Evolutionary conservation across 2,329 filamentous ascomycete species (phyloP).

Genomic region (Colletotrichum lindemuthianum): DNA sequence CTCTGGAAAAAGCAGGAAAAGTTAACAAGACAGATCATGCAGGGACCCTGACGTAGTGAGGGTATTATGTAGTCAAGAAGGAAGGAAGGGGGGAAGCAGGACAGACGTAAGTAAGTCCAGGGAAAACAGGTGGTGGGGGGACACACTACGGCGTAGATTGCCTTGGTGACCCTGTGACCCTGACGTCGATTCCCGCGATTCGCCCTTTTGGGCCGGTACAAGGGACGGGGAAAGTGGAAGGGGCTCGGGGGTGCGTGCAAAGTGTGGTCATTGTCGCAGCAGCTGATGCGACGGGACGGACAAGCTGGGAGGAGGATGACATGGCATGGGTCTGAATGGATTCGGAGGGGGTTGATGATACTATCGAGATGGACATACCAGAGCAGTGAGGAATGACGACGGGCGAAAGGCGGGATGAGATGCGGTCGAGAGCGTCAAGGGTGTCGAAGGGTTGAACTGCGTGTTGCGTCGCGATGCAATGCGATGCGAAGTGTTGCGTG

Average conservation of each 20-base stretch:
- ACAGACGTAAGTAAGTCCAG: background rate
- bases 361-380: slow-evolving; percentile 35
- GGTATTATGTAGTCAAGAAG: slow-evolving; percentile 29
- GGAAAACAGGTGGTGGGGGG: slow-evolving; percentile 36
- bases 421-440: background rate
- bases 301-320: too few relatives aligned
- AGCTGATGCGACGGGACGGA: too few relatives aligned
- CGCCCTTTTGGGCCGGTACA: slow-evolving; percentile 35
- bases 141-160: slow-evolving; percentile 25
- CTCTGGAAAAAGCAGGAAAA: slow-evolving; percentile 4
- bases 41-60: slow-evolving; percentile 27
- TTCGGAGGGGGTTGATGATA: slow-evolving; percentile 10
- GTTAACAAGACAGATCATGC: slow-evolving; percentile 24
- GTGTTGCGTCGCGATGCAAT: slow-evolving; percentile 5
- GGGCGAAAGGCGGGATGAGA: slow-evolving; percentile 3
- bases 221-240: slow-evolving; percentile 34
- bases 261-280: slow-evolving; percentile 28
- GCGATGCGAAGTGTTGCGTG: slow-evolving; percentile 16
- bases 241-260: slow-evolving; percentile 13
- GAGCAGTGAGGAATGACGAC: slow-evolving; percentile 5
- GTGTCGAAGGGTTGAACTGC: too few relatives aligned
- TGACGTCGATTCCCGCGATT: slow-evolving; percentile 36
- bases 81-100: slow-evolving; percentile 21
- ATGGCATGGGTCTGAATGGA: slow-evolving; percentile 1
- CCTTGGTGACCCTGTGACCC: slow-evolving; percentile 34